A percentile compares a stretch with the other conserved stretches of the same genome.
Conservation (phyloP, 352 stramenopile genomes). For the Phytophthora agathidicida region DNA sequence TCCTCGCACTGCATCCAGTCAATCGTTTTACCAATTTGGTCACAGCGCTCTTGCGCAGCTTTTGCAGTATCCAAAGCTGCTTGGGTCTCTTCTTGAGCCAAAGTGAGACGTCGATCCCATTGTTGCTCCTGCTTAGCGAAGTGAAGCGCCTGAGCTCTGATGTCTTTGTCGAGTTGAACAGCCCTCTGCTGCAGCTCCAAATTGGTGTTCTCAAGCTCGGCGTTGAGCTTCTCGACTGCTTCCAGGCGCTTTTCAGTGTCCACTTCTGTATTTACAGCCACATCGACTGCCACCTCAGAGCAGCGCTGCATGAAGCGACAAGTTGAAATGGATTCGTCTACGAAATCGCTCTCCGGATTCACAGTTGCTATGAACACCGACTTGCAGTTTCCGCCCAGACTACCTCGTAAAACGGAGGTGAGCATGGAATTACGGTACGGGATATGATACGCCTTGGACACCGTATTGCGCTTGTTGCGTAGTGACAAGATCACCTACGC, state of each 20-base stretch:
- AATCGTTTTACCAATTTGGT: slow-evolving; percentile 24
- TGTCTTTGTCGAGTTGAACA: slow-evolving; percentile 53
- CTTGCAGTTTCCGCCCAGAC: slow-evolving; percentile 96
- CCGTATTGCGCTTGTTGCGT: slow-evolving; percentile 64
- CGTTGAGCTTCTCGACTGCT: slow-evolving; percentile 59
- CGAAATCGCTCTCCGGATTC: slow-evolving; percentile 87
- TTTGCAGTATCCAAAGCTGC: slow-evolving; percentile 33
- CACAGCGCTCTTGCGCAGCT: slow-evolving; percentile 8
- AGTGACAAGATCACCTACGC: slow-evolving; percentile 94
- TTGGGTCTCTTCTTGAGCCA: slow-evolving; percentile 38
- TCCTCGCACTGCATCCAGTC: slow-evolving; percentile 67
- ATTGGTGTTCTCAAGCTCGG: slow-evolving; percentile 48
- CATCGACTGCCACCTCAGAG: slow-evolving; percentile 82
- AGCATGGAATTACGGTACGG: slow-evolving; percentile 98
- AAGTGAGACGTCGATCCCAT: slow-evolving; percentile 35
- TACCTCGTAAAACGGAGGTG: slow-evolving; percentile 95
- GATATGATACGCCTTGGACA: slow-evolving; percentile 80
- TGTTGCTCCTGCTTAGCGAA: slow-evolving; percentile 42
- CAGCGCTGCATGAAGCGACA: slow-evolving; percentile 97
- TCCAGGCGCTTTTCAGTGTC: slow-evolving; percentile 67
- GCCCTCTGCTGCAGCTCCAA: slow-evolving; percentile 46
- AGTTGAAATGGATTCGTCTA: slow-evolving; percentile 95
- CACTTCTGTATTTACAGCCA: slow-evolving; percentile 71
- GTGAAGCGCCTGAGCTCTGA: slow-evolving; percentile 38
- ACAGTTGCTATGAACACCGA: slow-evolving; percentile 97